These are phyloP conservation scores for Calocybe cyanea DNA, from an alignment of 768 basidiomycete species.

Conservation along the genomic window DNA sequence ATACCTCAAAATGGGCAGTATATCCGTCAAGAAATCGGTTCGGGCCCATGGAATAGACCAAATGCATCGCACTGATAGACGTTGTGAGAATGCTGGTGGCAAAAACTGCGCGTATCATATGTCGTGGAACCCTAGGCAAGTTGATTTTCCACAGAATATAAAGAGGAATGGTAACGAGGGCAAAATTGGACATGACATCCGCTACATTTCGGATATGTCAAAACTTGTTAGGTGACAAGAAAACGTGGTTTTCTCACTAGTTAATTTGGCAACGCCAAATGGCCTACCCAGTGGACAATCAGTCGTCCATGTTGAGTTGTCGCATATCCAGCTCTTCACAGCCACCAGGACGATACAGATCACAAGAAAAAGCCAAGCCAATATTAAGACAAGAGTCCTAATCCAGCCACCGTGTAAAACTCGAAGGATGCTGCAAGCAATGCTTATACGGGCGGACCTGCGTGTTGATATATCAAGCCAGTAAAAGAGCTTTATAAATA, in stretches of 20 bases:
- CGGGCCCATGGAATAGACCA: constrained; percentile 5
- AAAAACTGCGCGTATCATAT: constrained; percentile 17
- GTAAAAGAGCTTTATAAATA: not conserved
- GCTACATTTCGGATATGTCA: constrained; percentile 4
- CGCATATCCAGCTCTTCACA: constrained; percentile 13
- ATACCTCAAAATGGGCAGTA: constrained; percentile 18
- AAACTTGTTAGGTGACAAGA: not conserved
- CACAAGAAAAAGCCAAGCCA: constrained; percentile 7
- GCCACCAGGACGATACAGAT: constrained; percentile 8
- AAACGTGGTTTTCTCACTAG: constrained; percentile 7
- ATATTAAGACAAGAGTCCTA: constrained; percentile 3
- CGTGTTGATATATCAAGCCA: not conserved
- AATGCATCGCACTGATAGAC: constrained; percentile 11
- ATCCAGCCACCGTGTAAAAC: constrained; percentile 10
- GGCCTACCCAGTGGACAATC: constrained; percentile 11
- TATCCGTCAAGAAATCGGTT: constrained; percentile 9
- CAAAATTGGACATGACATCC: constrained; percentile 10
- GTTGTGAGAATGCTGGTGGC: constrained; percentile 13
- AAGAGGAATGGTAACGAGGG: constrained; percentile 8
- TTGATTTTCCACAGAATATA: constrained; percentile 8
- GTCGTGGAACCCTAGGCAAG: constrained; percentile 10
- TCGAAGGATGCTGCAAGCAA: constrained; percentile 17
- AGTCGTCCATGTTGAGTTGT: constrained; percentile 5
- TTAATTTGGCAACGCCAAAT: constrained; percentile 10
- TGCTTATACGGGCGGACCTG: constrained; percentile 20